Evolutionary conservation across 805 yeast genomes (phyloP).

Genomic region (Pichia cephalocereana): DNA sequence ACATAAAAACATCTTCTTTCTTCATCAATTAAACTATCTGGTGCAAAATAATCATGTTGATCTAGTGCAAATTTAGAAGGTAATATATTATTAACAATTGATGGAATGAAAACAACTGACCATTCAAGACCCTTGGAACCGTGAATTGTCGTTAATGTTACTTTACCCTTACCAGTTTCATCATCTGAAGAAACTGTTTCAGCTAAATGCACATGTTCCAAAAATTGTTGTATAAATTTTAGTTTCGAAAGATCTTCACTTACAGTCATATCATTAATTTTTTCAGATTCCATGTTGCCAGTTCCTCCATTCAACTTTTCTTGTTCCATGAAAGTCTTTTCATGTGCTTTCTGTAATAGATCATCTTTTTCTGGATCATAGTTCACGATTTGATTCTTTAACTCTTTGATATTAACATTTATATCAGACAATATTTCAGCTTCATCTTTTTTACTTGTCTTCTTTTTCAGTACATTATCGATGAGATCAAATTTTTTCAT

Average conservation of each 20-base stretch:
- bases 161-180: conserved; percentile 13
- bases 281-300: neutral
- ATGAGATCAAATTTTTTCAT: conserved; percentile 15
- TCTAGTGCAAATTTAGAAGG: conserved; percentile 48
- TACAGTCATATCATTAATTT: no score
- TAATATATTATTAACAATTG: conserved; percentile 53
- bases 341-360: conserved; percentile 16
- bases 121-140: conserved; percentile 93
- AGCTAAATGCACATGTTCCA: conserved; percentile 26
- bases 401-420: conserved; percentile 19
- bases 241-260: neutral
- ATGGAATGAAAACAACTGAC: conserved; percentile 84
- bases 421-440: conserved; percentile 17
- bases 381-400: conserved; percentile 19
- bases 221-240: conserved; percentile 20
- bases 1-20: conserved; percentile 84
- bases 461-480: conserved; percentile 11
- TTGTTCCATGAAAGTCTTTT: conserved; percentile 3
- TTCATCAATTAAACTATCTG: conserved; percentile 41
- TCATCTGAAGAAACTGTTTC: conserved; percentile 11
- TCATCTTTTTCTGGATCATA: conserved; percentile 21
- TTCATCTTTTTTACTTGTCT: conserved; percentile 13
- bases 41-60: conserved; percentile 12
- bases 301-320: conserved; percentile 10
- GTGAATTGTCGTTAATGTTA: conserved; percentile 70